Conservation (phyloP, 2,329 filamentous ascomycete species). For the Septoria linicola region DNA sequence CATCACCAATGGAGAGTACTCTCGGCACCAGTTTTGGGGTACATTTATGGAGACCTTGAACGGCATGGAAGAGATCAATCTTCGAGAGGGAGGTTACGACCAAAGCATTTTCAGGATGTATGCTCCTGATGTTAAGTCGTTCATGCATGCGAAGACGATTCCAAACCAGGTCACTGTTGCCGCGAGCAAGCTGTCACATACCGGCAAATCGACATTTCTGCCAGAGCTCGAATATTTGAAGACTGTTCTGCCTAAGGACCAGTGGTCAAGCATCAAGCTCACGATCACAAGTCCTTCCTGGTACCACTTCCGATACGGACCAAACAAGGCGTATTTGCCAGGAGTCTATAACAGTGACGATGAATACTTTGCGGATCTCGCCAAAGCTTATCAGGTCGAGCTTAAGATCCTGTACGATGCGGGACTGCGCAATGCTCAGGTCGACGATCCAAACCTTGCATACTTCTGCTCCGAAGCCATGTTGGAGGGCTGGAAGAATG, state of each 20-base stretch:
- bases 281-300: slow-evolving; percentile 37
- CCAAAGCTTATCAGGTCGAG: slow-evolving; percentile 49
- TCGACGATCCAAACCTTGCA: slow-evolving; percentile 51
- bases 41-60: slow-evolving; percentile 40
- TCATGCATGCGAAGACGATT: slow-evolving; percentile 58
- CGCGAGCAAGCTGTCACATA: slow-evolving; percentile 58
- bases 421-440: slow-evolving; percentile 50
- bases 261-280: slow-evolving; percentile 61
- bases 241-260: slow-evolving; percentile 57
- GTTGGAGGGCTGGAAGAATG: slow-evolving; percentile 66
- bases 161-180: slow-evolving; percentile 59
- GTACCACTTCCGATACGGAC: slow-evolving; percentile 65
- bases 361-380: slow-evolving; percentile 50
- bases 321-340: slow-evolving; percentile 48
- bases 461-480: slow-evolving; percentile 72
- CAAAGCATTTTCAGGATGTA: slow-evolving; percentile 57
- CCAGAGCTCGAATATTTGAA: slow-evolving; percentile 62
- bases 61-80: slow-evolving; percentile 52
- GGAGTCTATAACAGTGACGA: slow-evolving; percentile 49
- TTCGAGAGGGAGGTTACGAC: slow-evolving; percentile 37
- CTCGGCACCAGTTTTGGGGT: slow-evolving; percentile 36
- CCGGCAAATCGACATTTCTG: slow-evolving; percentile 55
- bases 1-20: slow-evolving; percentile 39
- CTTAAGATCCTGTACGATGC: slow-evolving; percentile 47
- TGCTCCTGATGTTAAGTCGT: slow-evolving; percentile 58